These are phyloP conservation scores for Colletotrichum lupini DNA, from an alignment of 2,329 filamentous ascomycete genomes.

Conservation along the genomic window DNA sequence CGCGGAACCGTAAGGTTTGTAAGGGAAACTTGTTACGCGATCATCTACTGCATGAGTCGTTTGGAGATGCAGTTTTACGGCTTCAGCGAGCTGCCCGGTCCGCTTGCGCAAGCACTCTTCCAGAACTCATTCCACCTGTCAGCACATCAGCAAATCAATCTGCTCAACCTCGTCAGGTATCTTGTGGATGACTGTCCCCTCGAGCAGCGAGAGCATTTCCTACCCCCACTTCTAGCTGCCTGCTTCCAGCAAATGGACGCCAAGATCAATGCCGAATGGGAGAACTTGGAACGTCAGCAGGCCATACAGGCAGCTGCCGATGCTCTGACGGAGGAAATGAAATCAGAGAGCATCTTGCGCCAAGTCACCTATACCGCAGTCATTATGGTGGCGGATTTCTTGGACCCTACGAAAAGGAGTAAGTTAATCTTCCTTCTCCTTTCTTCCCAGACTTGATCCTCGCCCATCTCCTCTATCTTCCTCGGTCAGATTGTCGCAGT, in stretches of 20 bases:
- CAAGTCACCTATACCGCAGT: constrained; percentile 94
- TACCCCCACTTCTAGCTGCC: constrained; percentile 83
- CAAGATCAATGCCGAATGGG: constrained; percentile 91
- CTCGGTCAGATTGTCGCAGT: background rate
- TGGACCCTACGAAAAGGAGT: constrained; percentile 80
- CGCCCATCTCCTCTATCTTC: background rate
- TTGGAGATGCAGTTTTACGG: constrained; percentile 91
- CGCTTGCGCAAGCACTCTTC: constrained; percentile 86
- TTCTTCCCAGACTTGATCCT: background rate
- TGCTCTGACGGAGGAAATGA: constrained; percentile 95
- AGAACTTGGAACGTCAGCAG: constrained; percentile 74
- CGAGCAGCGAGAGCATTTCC: constrained; percentile 79
- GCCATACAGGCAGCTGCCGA: constrained; percentile 75
- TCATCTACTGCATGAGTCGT: constrained; percentile 92
- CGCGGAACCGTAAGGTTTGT: constrained; percentile 89
- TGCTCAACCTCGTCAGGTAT: constrained; percentile 88
- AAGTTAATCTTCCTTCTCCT: constrained; percentile 44
- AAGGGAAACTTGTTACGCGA: constrained; percentile 92
- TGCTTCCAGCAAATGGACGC: constrained; percentile 88
- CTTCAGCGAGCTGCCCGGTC: constrained; percentile 83
- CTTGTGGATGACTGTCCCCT: constrained; percentile 93
- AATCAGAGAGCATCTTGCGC: constrained; percentile 92
- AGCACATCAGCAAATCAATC: constrained; percentile 92
- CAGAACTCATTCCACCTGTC: constrained; percentile 84
- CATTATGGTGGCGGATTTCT: constrained; percentile 88